Evolutionary conservation across 192 early-diverging fungal species (phyloP).

Genomic region (Glomus cerebriforme): DNA sequence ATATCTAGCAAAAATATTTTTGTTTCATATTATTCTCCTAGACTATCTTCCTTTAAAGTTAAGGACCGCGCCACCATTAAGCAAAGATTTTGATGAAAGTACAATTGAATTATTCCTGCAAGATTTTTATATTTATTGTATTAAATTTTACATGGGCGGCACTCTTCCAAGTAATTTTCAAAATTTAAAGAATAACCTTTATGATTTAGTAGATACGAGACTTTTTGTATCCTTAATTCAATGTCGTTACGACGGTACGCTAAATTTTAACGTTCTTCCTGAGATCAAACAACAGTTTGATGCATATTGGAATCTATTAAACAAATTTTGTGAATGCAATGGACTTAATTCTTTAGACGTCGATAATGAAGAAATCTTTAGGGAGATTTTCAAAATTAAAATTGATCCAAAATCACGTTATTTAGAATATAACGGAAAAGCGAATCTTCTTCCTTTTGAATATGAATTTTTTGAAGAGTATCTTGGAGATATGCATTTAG

Average conservation of each 20-base stretch:
- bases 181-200: slow-evolving; percentile 21
- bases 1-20: slow-evolving; percentile 8
- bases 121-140: slow-evolving; percentile 1
- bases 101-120: background rate
- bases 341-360: background rate
- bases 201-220: slow-evolving; percentile 23
- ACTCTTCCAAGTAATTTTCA: background rate
- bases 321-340: background rate
- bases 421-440: background rate
- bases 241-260: background rate
- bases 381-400: background rate
- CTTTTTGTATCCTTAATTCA: slow-evolving; percentile 17
- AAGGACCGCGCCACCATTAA: background rate
- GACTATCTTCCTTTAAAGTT: slow-evolving; percentile 30
- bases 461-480: slow-evolving; percentile 22
- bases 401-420: too few species aligned
- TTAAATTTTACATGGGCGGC: background rate
- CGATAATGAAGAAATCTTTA: background rate
- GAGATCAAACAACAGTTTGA: slow-evolving; percentile 25
- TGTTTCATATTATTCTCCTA: slow-evolving; percentile 23
- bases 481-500: slow-evolving; percentile 19
- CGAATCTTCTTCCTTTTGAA: slow-evolving; percentile 10
- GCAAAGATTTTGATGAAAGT: too few species aligned
- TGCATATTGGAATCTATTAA: background rate
- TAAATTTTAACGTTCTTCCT: background rate